Percentiles rank a stretch among this genome's conserved stretches.
Conservation (phyloP, 148 eudicot species). For the Amaranthus palmeri region DNA sequence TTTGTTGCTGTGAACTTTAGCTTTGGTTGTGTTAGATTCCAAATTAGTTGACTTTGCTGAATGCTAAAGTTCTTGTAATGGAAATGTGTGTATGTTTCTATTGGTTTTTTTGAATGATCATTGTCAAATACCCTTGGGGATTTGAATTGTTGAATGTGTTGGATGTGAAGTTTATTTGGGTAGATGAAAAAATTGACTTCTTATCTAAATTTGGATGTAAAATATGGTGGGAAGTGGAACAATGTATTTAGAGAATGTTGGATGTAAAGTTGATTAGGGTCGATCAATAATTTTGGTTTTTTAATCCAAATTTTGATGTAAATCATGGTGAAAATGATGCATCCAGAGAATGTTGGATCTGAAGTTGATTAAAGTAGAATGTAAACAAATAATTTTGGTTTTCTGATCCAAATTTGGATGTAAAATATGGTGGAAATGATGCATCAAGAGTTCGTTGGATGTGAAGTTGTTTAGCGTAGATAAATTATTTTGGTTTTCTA, state of each 20-base stretch:
- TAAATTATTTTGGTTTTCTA: neutral
- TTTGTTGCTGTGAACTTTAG: neutral
- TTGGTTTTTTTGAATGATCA: neutral
- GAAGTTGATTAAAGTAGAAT: neutral
- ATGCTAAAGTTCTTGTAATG: neutral
- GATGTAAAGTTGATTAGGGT: no score
- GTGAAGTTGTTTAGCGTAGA: neutral
- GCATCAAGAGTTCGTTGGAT: neutral
- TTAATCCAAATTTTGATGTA: neutral
- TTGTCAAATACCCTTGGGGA: neutral
- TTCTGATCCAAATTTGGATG: neutral
- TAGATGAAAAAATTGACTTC: neutral
- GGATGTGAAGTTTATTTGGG: neutral
- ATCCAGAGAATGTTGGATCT: neutral
- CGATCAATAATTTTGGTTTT: neutral
- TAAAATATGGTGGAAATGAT: neutral
- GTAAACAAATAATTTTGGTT: neutral
- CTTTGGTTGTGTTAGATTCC: neutral
- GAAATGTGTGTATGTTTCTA: neutral
- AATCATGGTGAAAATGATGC: neutral
- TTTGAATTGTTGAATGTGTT: neutral
- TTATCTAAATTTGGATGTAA: no score
- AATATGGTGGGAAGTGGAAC: no score
- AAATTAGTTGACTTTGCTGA: neutral
- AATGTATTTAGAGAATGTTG: no score